These are phyloP conservation scores for Ganoderma lingzhi DNA, from an alignment of 1,284 basidiomycete genomes.

Conservation along the genomic window DNA sequence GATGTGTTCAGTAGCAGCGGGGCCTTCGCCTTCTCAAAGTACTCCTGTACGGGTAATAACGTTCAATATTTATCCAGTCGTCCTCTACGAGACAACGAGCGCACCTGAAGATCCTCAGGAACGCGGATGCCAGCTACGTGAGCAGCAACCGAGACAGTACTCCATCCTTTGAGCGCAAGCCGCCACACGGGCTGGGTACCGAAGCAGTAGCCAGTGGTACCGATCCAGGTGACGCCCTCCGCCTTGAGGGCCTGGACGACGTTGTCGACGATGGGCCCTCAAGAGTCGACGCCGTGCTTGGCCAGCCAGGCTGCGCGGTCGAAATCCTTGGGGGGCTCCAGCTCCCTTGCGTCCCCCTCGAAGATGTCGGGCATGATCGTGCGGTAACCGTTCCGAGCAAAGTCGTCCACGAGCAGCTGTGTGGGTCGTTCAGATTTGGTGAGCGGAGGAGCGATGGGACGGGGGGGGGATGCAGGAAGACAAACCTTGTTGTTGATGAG, in stretches of 20 bases:
- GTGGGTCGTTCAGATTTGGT: neutral
- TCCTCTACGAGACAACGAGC: conserved; percentile 1
- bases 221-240: conserved; percentile 64
- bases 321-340: conserved; percentile 43
- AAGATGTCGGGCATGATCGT: conserved; percentile 67
- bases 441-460: neutral
- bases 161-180: conserved; percentile 67
- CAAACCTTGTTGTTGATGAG: conserved; percentile 60
- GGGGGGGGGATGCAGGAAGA: neutral
- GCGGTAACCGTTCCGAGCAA: conserved; percentile 77
- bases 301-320: conserved; percentile 58
- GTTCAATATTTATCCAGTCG: neutral
- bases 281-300: conserved; percentile 54
- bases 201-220: conserved; percentile 75
- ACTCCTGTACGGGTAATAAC: conserved; percentile 51
- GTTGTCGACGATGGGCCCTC: conserved; percentile 62
- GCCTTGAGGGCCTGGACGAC: conserved; percentile 65
- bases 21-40: conserved; percentile 52
- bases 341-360: conserved; percentile 61
- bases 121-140: conserved; percentile 77
- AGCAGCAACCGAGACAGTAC: conserved; percentile 60
- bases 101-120: conserved; percentile 69
- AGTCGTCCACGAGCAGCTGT: conserved; percentile 75
- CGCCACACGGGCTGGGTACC: conserved; percentile 68
- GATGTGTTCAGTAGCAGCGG: conserved; percentile 73